Evolutionary conservation across 2,329 filamentous ascomycete genomes (phyloP).

Genomic region (Berkeleyomyces basicola): DNA sequence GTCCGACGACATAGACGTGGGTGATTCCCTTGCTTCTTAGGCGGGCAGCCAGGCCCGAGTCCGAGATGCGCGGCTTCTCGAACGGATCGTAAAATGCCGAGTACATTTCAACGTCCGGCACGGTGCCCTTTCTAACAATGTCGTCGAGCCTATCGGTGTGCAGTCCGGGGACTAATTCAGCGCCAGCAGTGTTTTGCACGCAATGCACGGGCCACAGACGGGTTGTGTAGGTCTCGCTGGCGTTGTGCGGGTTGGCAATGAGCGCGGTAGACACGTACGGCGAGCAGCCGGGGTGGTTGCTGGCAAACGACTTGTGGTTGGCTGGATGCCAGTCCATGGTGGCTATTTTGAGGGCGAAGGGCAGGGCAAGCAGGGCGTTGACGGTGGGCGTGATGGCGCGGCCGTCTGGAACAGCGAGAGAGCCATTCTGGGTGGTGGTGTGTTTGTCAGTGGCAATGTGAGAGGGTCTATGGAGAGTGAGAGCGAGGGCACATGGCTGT

Average conservation of each 20-base stretch:
- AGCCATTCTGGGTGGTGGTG: slow-evolving; percentile 45
- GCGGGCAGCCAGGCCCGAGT: slow-evolving; percentile 43
- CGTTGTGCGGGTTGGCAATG: slow-evolving; percentile 50
- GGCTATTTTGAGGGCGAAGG: slow-evolving; percentile 59
- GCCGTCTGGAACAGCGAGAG: slow-evolving; percentile 65
- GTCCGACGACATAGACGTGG: slow-evolving; percentile 63
- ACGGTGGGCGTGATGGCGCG: slow-evolving; percentile 52
- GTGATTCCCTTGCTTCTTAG: slow-evolving; percentile 46
- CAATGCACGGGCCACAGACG: slow-evolving; percentile 86
- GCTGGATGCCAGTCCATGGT: slow-evolving; percentile 86
- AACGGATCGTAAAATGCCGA: slow-evolving; percentile 80
- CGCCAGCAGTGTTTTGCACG: slow-evolving; percentile 56
- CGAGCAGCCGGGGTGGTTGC: slow-evolving; percentile 49
- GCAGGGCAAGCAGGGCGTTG: slow-evolving; percentile 56
- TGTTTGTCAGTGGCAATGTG: slow-evolving; percentile 14
- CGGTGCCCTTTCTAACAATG: slow-evolving; percentile 62
- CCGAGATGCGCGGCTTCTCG: slow-evolving; percentile 36
- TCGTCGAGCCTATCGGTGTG: slow-evolving; percentile 40
- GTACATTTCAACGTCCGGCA: slow-evolving; percentile 75
- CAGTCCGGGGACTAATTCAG: slow-evolving; percentile 58
- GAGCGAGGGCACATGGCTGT: neutral
- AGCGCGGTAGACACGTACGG: slow-evolving; percentile 50
- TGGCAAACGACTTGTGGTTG: slow-evolving; percentile 76
- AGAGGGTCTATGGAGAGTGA: neutral
- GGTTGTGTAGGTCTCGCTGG: slow-evolving; percentile 44